Evolutionary conservation across 768 basidiomycete genomes (phyloP), one percentile per base, ranked within the genome.

Genomic region (Agaricus blazei): DNA sequence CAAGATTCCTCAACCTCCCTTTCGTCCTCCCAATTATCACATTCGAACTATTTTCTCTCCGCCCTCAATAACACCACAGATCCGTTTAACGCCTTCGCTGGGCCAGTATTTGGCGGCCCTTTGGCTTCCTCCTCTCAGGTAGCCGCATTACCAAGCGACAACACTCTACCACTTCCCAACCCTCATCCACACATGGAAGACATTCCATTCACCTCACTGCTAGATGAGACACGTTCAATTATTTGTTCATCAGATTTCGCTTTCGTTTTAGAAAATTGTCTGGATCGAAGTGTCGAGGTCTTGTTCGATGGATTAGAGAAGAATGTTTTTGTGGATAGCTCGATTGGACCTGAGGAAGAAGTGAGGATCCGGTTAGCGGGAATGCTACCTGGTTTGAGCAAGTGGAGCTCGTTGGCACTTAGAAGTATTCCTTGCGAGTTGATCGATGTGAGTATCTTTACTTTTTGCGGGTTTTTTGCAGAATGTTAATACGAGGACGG

Each of bases 351-450:
- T 15, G 68, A 63, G 1, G 74, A 75, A 43, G 79, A 78, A 28
- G 66, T 76, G 48, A 76, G 79, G 60, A 80, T 90, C 48, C 74
- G 89, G 45, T 68, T 97, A 12, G 95, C 92, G 12, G 84, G 85
- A 4, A 70, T 96, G 61, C 70, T 98, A 28, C 94, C 93, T 3
- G 87, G 82, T 1, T 70, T 97, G 41, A 84, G 88, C 52, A 73
- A 83, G 54, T 93, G 93, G 91, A 86, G 85, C 62, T 81, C 81
- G 59, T 56, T 83, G 56, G 84, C 85, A 38, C 66, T 93, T 61
- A 78, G 82, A 59, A 80, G 80, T 15, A 65, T 86, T 52, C 90
- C 89, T 36, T 92, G 90, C 65, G 90, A 89, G 66, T 72, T 93
- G 60, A 80, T 92, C 27, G 91, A 94, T 72, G 93, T 92, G 65